A percentile compares a stretch with the other conserved stretches of the same genome.
phyloP scores from a whole-genome alignment of 345 rosid species.

The Geranium brycei region DNA sequence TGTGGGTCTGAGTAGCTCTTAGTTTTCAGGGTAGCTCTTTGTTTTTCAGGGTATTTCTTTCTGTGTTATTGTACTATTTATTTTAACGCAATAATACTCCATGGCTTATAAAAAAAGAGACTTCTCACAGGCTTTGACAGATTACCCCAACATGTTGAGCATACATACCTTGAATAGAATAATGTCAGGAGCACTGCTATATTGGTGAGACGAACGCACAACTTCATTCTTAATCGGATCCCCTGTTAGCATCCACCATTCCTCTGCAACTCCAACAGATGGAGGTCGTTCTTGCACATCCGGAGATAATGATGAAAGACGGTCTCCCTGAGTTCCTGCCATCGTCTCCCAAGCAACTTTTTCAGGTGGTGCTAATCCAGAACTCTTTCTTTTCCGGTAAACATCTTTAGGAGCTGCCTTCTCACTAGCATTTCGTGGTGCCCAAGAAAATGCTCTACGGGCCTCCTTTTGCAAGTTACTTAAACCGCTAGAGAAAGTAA shows the following conservation, averaged over 20 bases:
- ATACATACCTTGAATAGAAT: slow-evolving; percentile 67
- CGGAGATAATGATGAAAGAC: slow-evolving; percentile 36
- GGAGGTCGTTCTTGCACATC: slow-evolving; percentile 85
- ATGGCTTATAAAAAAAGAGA: no score
- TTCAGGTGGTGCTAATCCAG: slow-evolving; percentile 66
- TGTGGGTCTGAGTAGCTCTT: no score
- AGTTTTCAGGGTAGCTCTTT: no score
- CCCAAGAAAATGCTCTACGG: slow-evolving; percentile 97
- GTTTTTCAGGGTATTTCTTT: no score
- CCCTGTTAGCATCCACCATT: slow-evolving; percentile 96
- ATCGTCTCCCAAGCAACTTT: slow-evolving; percentile 92
- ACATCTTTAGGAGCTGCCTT: slow-evolving; percentile 65
- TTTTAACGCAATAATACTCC: no score
- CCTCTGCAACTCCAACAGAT: slow-evolving; percentile 77
- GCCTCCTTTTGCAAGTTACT: slow-evolving; percentile 90
- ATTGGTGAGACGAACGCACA: slow-evolving; percentile 72
- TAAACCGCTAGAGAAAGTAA: slow-evolving; percentile 69
- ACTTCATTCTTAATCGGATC: slow-evolving; percentile 63
- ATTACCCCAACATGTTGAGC: slow-evolving; percentile 1
- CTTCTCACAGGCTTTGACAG: not conserved
- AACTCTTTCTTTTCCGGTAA: slow-evolving; percentile 76
- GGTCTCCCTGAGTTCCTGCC: slow-evolving; percentile 86
- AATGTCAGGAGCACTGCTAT: slow-evolving; percentile 89
- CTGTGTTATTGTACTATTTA: no score
- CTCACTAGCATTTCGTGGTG: slow-evolving; percentile 73